Conservation (phyloP, 2,329 filamentous ascomycete species). For the Aspergillus chevalieri region DNA sequence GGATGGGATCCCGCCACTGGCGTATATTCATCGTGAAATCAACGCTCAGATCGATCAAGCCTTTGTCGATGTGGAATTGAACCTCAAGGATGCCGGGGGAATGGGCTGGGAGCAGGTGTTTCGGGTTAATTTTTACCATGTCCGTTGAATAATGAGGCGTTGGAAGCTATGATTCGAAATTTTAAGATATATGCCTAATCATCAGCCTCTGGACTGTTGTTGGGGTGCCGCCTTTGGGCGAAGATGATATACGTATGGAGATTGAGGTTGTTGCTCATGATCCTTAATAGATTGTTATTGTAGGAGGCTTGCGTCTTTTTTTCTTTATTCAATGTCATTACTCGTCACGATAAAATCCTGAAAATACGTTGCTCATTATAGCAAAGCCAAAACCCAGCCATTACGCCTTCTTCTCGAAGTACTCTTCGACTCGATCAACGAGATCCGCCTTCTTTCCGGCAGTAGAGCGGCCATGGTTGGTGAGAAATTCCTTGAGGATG, state of each 20-base stretch:
- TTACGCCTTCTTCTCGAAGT: constrained; percentile 37
- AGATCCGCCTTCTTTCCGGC: constrained; percentile 47
- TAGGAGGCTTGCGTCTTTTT: no score
- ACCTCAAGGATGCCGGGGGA: constrained; percentile 48
- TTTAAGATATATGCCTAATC: constrained; percentile 48
- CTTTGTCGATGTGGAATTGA: constrained; percentile 52
- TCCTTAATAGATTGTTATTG: neutral
- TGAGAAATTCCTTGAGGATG: constrained; percentile 43
- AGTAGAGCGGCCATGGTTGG: constrained; percentile 35
- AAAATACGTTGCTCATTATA: no score
- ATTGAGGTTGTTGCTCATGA: constrained; percentile 52
- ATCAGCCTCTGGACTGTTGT: constrained; percentile 51
- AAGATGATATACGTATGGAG: constrained; percentile 52
- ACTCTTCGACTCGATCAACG: constrained; percentile 45
- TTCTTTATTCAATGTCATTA: no score
- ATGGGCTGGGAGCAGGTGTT: constrained; percentile 47
- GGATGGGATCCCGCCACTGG: constrained; percentile 27
- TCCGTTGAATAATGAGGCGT: constrained; percentile 35
- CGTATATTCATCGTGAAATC: constrained; percentile 28
- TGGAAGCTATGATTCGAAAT: constrained; percentile 40
- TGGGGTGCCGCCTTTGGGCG: constrained; percentile 44
- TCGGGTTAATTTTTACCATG: constrained; percentile 43
- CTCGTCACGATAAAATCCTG: no score
- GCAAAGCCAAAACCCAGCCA: no score
- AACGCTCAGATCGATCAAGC: constrained; percentile 47